These are phyloP conservation scores for Nowakowskiella sp. DNA, from an alignment of 192 early-diverging fungal genomes.

Conservation along the genomic window DNA sequence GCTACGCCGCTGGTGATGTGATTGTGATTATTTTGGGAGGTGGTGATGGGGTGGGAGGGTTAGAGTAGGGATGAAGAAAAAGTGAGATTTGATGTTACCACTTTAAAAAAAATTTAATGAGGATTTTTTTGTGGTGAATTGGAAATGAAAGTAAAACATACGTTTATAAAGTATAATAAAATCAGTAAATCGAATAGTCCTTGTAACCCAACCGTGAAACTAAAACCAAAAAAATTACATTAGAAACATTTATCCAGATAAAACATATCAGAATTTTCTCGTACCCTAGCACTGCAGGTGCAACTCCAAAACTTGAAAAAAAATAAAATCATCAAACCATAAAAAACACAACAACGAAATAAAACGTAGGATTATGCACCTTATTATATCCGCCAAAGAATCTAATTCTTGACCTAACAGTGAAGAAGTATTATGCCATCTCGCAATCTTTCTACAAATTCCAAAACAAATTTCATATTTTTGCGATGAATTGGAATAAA, in stretches of 20 bases:
- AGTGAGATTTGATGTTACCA: conserved; percentile 1
- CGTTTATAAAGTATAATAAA: conserved; percentile 74
- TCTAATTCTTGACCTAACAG: conserved; percentile 85
- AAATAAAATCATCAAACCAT: conserved; percentile 1
- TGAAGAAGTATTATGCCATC: conserved; percentile 66
- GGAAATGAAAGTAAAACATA: neutral
- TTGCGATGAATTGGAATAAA: neutral
- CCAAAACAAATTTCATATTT: neutral
- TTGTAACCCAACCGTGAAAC: conserved; percentile 76
- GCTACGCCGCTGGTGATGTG: conserved; percentile 32
- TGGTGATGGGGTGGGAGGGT: neutral
- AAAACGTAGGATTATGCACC: conserved; percentile 11
- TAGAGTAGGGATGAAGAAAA: neutral
- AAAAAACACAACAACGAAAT: neutral
- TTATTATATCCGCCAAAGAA: conserved; percentile 77
- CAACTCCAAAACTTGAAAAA: conserved; percentile 53
- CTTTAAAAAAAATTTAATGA: neutral
- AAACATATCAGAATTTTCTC: neutral
- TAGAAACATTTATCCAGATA: too few relatives aligned
- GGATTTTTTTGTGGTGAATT: neutral
- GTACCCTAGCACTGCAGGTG: conserved; percentile 68
- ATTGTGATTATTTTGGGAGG: neutral
- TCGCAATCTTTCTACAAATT: conserved; percentile 50
- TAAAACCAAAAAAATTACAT: neutral
- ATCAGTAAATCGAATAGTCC: conserved; percentile 68